Evolutionary conservation across 169 alveolate species (phyloP).

Genomic region (Toxoplasma gondii): DNA sequence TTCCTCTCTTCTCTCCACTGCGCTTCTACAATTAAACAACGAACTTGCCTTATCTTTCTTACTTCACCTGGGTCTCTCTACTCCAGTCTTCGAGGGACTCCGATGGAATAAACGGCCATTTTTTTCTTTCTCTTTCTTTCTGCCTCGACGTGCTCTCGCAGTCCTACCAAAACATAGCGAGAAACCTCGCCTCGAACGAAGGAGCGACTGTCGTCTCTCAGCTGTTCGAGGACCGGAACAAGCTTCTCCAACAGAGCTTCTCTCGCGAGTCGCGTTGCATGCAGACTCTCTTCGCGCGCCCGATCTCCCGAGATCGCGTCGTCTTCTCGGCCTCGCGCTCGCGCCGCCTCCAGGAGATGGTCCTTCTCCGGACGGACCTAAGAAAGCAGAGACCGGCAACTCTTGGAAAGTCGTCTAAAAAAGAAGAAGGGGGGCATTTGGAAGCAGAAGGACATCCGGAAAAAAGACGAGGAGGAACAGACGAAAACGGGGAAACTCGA

Average conservation of each 20-base stretch:
- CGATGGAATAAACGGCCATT: too few species aligned
- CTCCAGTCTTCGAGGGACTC: too few species aligned
- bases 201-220: neutral
- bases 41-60: too few species aligned
- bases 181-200: slow-evolving; percentile 8
- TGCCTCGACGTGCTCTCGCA: neutral
- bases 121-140: too few species aligned
- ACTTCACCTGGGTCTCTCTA: too few species aligned
- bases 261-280: neutral
- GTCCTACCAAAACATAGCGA: neutral
- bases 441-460: too few species aligned
- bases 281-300: neutral
- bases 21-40: too few species aligned
- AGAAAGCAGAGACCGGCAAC: neutral
- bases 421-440: too few species aligned
- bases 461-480: too few species aligned
- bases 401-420: too few species aligned
- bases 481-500: too few species aligned
- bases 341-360: neutral
- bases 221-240: neutral
- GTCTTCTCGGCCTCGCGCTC: neutral
- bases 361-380: neutral
- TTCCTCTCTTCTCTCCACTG: too few species aligned
- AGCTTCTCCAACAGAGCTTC: neutral
- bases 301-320: neutral